Percentiles rank a stretch among this genome's conserved stretches.
Evolutionary conservation across 345 rosid species (phyloP).

Genomic region (Reutealis trisperma): DNA sequence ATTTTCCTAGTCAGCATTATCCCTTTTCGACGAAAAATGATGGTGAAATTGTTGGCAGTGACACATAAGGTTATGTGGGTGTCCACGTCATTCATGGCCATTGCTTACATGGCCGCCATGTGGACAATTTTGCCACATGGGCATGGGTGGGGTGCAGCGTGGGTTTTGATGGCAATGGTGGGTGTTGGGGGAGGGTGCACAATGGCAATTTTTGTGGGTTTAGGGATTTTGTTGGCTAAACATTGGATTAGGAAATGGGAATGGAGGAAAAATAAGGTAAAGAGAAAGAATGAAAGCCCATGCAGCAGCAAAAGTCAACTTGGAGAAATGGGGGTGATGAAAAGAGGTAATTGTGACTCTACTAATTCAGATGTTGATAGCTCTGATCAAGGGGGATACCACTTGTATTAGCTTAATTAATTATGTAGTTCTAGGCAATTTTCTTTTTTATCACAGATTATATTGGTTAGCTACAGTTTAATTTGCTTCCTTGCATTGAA

Average conservation of each 20-base stretch:
- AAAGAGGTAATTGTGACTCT: slow-evolving; percentile 28
- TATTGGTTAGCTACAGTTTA: no score
- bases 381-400: slow-evolving; percentile 44
- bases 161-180: slow-evolving; percentile 42
- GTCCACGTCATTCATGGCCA: slow-evolving; percentile 56
- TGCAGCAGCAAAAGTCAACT: slow-evolving; percentile 37
- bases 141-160: slow-evolving; percentile 25
- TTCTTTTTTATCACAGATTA: no score
- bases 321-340: slow-evolving; percentile 36
- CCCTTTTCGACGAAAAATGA: slow-evolving; percentile 52
- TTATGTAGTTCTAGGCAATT: not conserved
- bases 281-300: slow-evolving; percentile 28
- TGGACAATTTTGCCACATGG: slow-evolving; percentile 51
- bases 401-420: slow-evolving; percentile 26
- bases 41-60: slow-evolving; percentile 46
- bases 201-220: slow-evolving; percentile 35
- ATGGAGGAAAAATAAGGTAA: slow-evolving; percentile 36
- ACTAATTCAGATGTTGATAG: slow-evolving; percentile 45
- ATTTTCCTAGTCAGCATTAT: slow-evolving; percentile 57
- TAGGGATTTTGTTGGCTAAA: slow-evolving; percentile 35
- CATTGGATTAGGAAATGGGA: slow-evolving; percentile 51
- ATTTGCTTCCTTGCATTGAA: no score
- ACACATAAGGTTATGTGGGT: slow-evolving; percentile 67
- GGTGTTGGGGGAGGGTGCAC: slow-evolving; percentile 46
- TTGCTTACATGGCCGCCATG: slow-evolving; percentile 55